phyloP scores from a whole-genome alignment of 2,329 filamentous ascomycete genomes.

The Colletotrichum spaethianum region DNA sequence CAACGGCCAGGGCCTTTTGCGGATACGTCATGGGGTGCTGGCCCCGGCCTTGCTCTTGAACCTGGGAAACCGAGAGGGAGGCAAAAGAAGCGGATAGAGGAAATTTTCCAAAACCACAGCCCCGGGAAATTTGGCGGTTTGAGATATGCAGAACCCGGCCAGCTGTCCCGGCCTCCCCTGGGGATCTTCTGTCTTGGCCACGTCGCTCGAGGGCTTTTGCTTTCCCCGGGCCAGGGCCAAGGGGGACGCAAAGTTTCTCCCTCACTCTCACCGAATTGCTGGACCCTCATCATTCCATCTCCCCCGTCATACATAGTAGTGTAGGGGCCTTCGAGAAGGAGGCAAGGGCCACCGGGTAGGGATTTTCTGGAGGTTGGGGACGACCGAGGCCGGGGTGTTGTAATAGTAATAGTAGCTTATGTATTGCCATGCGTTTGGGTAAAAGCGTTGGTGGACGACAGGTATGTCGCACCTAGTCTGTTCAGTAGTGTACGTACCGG shows the following conservation, averaged over 20 bases:
- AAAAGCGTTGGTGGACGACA: neutral
- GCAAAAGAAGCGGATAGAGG: conserved; percentile 12
- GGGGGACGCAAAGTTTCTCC: neutral
- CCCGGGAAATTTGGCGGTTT: conserved; percentile 40
- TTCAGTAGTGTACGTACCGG: neutral
- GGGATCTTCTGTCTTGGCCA: neutral
- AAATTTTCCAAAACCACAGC: conserved; percentile 36
- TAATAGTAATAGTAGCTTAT: neutral
- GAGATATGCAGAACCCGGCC: conserved; percentile 24
- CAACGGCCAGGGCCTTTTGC: neutral
- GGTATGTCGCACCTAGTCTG: no score
- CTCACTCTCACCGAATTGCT: conserved; percentile 5
- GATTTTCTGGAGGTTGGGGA: conserved; percentile 25
- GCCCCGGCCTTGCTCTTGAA: neutral
- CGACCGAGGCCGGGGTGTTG: neutral
- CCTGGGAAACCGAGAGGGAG: conserved; percentile 3
- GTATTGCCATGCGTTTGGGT: neutral
- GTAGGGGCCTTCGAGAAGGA: conserved; percentile 5
- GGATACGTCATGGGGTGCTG: neutral
- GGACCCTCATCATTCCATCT: neutral
- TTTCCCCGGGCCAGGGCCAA: neutral
- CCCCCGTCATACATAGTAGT: no score
- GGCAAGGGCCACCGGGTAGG: neutral
- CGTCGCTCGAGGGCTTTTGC: neutral
- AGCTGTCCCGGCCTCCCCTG: neutral